Evolutionary conservation across 306 rosid genomes (phyloP).

Genomic region (Datisca glomerata): DNA sequence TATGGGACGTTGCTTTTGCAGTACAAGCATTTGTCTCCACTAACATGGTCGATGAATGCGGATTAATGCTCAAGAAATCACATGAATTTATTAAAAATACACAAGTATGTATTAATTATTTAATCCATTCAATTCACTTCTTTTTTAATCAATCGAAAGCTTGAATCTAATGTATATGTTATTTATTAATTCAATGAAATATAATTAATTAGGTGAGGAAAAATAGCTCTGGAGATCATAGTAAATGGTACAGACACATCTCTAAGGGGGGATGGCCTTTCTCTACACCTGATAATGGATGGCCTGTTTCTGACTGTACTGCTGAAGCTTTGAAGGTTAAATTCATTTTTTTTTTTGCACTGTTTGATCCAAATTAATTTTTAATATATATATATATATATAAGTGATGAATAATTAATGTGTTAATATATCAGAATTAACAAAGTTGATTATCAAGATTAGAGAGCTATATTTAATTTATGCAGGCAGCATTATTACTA

Average conservation of each 20-base stretch:
- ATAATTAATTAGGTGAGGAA: constrained; percentile 17
- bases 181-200: background rate
- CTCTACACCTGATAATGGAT: constrained; percentile 60
- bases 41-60: constrained; percentile 33
- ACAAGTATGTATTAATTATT: constrained; percentile 30
- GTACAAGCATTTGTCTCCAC: constrained; percentile 62
- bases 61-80: constrained; percentile 47
- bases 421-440: too few relatives aligned
- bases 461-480: too few relatives aligned
- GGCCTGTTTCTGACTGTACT: constrained; percentile 65
- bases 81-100: constrained; percentile 34
- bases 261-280: constrained; percentile 73
- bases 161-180: background rate
- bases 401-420: too few relatives aligned
- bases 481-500: constrained; percentile 43
- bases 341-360: too few relatives aligned
- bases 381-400: too few relatives aligned
- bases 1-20: constrained; percentile 54
- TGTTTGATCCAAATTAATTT: too few relatives aligned
- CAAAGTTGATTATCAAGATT: too few relatives aligned
- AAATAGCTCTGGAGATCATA: constrained; percentile 28
- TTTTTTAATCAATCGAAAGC: too few relatives aligned
- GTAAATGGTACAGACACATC: constrained; percentile 47
- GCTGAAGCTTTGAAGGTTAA: constrained; percentile 66
- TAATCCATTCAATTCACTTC: too few relatives aligned